phyloP scores from a whole-genome alignment of 306 rosid genomes.

The Pachyrhizus erosus region DNA sequence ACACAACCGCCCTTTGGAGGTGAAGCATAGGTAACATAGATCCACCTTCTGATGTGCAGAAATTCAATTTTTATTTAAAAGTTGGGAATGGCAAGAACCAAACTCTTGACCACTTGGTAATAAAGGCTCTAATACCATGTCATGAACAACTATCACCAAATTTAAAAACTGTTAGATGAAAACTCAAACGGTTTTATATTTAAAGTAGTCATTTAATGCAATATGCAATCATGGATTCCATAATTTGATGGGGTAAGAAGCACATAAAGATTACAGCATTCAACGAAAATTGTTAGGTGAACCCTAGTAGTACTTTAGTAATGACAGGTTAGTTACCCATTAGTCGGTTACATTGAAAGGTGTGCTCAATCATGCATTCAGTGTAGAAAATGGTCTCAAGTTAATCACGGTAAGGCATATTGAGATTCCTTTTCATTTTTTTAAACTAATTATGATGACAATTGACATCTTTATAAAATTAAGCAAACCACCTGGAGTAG shows the following conservation, averaged over 20 bases:
- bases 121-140: not conserved
- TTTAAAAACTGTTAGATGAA: not conserved
- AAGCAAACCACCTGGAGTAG: constrained; percentile 72
- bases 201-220: not conserved
- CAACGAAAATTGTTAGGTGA: no score
- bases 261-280: no score
- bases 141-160: not conserved
- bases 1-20: not conserved
- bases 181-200: constrained; percentile 10
- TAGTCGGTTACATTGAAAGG: constrained; percentile 19
- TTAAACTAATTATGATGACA: constrained; percentile 9
- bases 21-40: not conserved
- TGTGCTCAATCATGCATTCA: not conserved
- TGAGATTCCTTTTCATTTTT: not conserved
- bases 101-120: not conserved
- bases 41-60: not conserved
- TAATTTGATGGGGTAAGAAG: not conserved
- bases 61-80: not conserved
- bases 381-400: not conserved
- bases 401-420: constrained; percentile 16
- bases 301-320: no score
- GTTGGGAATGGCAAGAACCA: not conserved
- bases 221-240: constrained; percentile 33
- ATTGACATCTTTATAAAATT: constrained; percentile 16
- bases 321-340: no score